Percentiles rank a stretch among this genome's conserved stretches.
Evolutionary conservation across 768 basidiomycete species (phyloP).

Genomic region (Cubamyces lactineus): DNA sequence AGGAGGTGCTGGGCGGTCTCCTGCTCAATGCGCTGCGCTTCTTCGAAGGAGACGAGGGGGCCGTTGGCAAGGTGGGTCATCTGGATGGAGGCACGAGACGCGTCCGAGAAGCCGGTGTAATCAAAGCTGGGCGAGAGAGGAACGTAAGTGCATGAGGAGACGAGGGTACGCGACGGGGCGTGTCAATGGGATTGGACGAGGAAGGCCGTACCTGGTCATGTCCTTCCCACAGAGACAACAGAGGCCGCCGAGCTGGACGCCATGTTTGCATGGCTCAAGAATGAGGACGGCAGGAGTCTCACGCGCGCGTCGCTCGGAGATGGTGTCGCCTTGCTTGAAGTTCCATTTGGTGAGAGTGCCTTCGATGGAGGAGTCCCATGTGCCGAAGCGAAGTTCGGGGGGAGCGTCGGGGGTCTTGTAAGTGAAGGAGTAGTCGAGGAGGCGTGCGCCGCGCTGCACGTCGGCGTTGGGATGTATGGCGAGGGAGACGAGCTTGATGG

Average conservation of each 20-base stretch:
- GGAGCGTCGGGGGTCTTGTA: slow-evolving; percentile 52
- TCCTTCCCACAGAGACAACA: slow-evolving; percentile 96
- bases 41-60: slow-evolving; percentile 89
- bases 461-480: slow-evolving; percentile 48
- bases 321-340: slow-evolving; percentile 63
- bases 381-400: slow-evolving; percentile 78
- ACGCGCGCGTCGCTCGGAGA: slow-evolving; percentile 60
- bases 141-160: not conserved
- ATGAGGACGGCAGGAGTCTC: slow-evolving; percentile 66
- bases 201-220: slow-evolving; percentile 74
- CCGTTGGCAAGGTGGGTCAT: slow-evolving; percentile 94
- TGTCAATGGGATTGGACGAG: slow-evolving; percentile 21
- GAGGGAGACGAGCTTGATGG: slow-evolving; percentile 78
- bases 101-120: slow-evolving; percentile 87
- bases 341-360: slow-evolving; percentile 78
- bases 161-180: slow-evolving; percentile 12
- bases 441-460: slow-evolving; percentile 72
- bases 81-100: slow-evolving; percentile 84
- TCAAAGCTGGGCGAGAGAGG: slow-evolving; percentile 57
- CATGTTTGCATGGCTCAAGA: slow-evolving; percentile 94
- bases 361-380: slow-evolving; percentile 89
- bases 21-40: slow-evolving; percentile 87
- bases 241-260: slow-evolving; percentile 88
- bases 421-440: slow-evolving; percentile 85
- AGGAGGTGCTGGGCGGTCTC: slow-evolving; percentile 82